Base-by-base conservation (phyloP, 352 stramenopile genomes). In the Peronospora destructor region DNA sequence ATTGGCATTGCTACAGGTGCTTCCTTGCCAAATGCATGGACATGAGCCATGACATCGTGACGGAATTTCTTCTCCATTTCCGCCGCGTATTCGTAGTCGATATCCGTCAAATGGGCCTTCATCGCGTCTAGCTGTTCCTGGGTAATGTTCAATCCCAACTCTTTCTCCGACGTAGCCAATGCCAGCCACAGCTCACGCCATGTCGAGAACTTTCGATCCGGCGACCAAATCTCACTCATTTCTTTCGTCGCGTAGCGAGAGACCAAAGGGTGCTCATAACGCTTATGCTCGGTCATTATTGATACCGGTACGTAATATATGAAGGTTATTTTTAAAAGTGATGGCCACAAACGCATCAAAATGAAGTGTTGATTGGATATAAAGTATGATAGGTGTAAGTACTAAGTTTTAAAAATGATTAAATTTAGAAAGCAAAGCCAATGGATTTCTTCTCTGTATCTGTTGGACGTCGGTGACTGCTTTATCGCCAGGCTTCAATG, bases 1-100 rank as follows among this genome's bases (percentile, higher is more conserved):
- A 99, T 98, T 32, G 94, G 94, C 92, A 98, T 98, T 6, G 95
- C 96, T 30, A 87, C 73, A 3, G 95, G 95, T 45, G 91, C 97
- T 21, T 85, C 89, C 64, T 98, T 95, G 54, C 96, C 96, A 73
- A 98, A 99, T 19, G 96, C 84, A 71, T 99, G 95, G 30, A 99
- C 94, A 66, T 99, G 96, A 8, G 93, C 94, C 96, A 99, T 99
- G 46, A 99, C 96, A 66, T 99, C 96, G 73, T 99, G 96, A 53
- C 96, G 91, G 66, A 99, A 98, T 66, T 98, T 96, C 45, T 90
- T 88, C 69, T 99, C 96, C 85, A 98, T 98, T 64, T 97, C 83
- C 1, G 76, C 92, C 0, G 96, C 96, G 68, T 97, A 95, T 45
- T 95, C 89, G 71, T 98, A 99, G 75, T 99, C 95, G 53, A 99